Evolutionary conservation across 1,284 basidiomycete species (phyloP).

Genomic region (Xerocomus amazonicus): DNA sequence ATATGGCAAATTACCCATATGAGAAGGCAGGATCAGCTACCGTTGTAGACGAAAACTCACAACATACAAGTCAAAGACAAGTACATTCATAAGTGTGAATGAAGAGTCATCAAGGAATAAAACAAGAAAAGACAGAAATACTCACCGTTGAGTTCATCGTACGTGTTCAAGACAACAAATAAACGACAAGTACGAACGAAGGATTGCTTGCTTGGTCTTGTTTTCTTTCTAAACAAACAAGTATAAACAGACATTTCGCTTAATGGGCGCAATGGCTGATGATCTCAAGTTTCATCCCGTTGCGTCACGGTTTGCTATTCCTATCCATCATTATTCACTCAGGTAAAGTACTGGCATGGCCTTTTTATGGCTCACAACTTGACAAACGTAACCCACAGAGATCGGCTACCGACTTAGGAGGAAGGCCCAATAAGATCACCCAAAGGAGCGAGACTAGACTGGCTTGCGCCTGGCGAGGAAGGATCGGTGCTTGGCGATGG

Average conservation of each 20-base stretch:
- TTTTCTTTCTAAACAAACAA: slow-evolving; percentile 10
- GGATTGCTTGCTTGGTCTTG: slow-evolving; percentile 19
- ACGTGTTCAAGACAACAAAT: background rate
- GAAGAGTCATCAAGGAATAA: slow-evolving; percentile 42
- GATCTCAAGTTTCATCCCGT: no score
- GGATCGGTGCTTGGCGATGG: background rate
- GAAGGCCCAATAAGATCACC: no score
- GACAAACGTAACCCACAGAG: no score
- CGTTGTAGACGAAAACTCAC: slow-evolving; percentile 52
- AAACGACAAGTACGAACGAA: slow-evolving; percentile 1
- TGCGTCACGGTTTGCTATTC: no score
- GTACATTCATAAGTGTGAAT: slow-evolving; percentile 51
- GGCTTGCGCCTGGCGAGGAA: background rate
- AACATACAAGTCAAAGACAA: slow-evolving; percentile 30
- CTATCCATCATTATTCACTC: no score
- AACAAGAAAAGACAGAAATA: slow-evolving; percentile 18
- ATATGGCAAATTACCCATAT: background rate
- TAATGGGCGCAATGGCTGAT: background rate
- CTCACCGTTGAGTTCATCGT: slow-evolving; percentile 16
- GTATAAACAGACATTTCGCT: slow-evolving; percentile 14
- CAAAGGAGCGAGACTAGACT: no score
- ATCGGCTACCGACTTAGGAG: no score
- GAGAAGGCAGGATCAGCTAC: slow-evolving; percentile 51
- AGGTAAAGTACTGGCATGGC: background rate
- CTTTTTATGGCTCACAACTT: no score